Conservation (phyloP, 106 monocot species). For the Phalaenopsis aphrodite region DNA sequence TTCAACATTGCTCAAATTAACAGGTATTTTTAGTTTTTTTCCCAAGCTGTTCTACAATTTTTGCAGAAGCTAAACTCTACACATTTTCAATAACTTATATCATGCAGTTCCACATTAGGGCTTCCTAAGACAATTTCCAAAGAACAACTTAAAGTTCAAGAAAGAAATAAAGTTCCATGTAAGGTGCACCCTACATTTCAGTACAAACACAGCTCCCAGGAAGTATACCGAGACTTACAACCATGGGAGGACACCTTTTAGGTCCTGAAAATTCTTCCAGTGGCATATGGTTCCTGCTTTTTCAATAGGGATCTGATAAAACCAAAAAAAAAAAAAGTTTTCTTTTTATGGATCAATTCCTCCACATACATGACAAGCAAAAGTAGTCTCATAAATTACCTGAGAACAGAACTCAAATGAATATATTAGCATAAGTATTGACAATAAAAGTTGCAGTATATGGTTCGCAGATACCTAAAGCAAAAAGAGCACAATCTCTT, state of each 20-base stretch:
- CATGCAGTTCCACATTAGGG: not conserved
- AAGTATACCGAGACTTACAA: not conserved
- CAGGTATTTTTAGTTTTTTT: not conserved
- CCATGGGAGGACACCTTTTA: not conserved
- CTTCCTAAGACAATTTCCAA: not conserved
- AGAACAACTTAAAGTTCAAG: not conserved
- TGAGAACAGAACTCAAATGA: conserved; percentile 15
- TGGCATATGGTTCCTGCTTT: conserved; percentile 36
- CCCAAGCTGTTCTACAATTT: not conserved
- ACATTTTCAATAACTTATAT: not conserved
- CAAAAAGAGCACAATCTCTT: conserved; percentile 43
- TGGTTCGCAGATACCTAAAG: conserved; percentile 40
- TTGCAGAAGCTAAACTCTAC: not conserved
- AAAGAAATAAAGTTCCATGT: not conserved
- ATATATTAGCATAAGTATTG: conserved; percentile 29
- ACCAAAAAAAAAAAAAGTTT: conserved; percentile 6
- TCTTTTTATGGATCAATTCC: conserved; percentile 25
- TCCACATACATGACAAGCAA: conserved; percentile 18
- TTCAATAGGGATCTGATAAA: conserved; percentile 12
- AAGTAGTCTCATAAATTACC: conserved; percentile 22
- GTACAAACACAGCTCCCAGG: not conserved
- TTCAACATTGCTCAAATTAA: not conserved
- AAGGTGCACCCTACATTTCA: not conserved
- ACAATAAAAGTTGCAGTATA: not conserved
- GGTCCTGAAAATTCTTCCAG: conserved; percentile 11